Base-by-base conservation (phyloP, 2,329 filamentous ascomycete genomes). In the Alternaria infectoria region DNA sequence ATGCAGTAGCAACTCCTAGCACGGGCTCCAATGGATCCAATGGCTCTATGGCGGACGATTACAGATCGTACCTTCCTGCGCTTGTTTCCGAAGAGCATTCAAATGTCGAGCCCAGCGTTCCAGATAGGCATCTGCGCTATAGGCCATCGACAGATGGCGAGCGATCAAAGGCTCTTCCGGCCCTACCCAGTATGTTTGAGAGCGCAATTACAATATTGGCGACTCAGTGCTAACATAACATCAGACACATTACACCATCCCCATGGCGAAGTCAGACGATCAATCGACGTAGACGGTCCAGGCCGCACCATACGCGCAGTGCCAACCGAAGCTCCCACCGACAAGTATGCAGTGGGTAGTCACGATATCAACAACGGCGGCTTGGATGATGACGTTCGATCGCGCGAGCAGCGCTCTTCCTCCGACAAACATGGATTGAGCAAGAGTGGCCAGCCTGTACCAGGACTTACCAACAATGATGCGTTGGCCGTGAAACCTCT, bases 31-130 rank as follows among this genome's bases (percentile, higher is more conserved):
- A 67, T 13, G 61, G 61, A 15, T 67, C 68, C 17, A 59, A 67
- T n/a, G 61, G 61, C n/a, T 67, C 68, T 6, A 66, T 76, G 45
- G 68, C 69, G 17, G 65, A 72, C 21, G 62, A 73, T 21, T 73
- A 74, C 59, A 67, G 64, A 51, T 65, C 68, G 3, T 73, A 74
- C 25, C 50, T 70, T 6, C 64, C 72, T 10, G 67, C 54, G 7
- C 51, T 70, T 12, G 66, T 70, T 21, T 52, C 69, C 10, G 58
- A 52, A 44, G 51, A 61, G 10, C 57, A 65, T n/a, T 23, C 59
- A 13, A 40, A 61, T 21, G 62, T 64, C 26, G 54, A 66, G 40
- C 52, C 91, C 72, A 88, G 75, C 52, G 66, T 78, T 10, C 74
- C 76, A 9, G 73, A 78, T 46, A 68, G 74, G 3, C 77, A 77